Evolutionary conservation across 176 grass and related monocot species (phyloP), one percentile per base, ranked within the genome.

Genomic region (Cenchrus americanus): DNA sequence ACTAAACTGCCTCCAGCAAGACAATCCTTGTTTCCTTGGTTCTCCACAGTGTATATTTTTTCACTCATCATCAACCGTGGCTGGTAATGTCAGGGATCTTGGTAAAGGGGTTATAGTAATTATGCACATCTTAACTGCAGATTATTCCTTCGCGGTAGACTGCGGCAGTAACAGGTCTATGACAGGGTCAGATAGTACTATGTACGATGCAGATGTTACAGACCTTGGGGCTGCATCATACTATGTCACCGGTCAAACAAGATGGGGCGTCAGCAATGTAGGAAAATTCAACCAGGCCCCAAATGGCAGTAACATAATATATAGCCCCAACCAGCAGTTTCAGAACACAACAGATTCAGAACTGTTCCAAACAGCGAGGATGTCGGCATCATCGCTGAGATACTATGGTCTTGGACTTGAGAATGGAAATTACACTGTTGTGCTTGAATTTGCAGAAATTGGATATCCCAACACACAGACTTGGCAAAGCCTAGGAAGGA

Each of bases 401-500:
- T 97, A 97, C 57, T 97, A 97, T 21, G 95, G 95, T 8, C 59
- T 97, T 66, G 95, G 95, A 66, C 95, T 94, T 75, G 75, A 97
- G 85, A 97, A 97, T 88, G 95, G 95, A 58, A 94, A 97, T 80
- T 97, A 97, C 64, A 97, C 83, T 24, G 88, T 97, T 18, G 73
- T 15, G 8, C 88, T 97, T 48, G 86, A 91, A 55, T 97, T 97
- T 66, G 78, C 90, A 61, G 95, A 97, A 66, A 82, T 70, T 75
- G 66, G 9, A 14, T 94, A 77, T 67, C 78, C 79, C 4, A 76
- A 93, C 19, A 44, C 53, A 14, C 43, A 80, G 53, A 69, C 78
- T 37, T 94, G 88, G 90, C 32, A 87, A 78, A 97, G 88, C 76
- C 65, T 14, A 21, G 95, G 92, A 76, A 91, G 90, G 75, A 91